These are phyloP conservation scores for Heritiera littoralis DNA, from an alignment of 345 rosid species.

Conservation along the genomic window DNA sequence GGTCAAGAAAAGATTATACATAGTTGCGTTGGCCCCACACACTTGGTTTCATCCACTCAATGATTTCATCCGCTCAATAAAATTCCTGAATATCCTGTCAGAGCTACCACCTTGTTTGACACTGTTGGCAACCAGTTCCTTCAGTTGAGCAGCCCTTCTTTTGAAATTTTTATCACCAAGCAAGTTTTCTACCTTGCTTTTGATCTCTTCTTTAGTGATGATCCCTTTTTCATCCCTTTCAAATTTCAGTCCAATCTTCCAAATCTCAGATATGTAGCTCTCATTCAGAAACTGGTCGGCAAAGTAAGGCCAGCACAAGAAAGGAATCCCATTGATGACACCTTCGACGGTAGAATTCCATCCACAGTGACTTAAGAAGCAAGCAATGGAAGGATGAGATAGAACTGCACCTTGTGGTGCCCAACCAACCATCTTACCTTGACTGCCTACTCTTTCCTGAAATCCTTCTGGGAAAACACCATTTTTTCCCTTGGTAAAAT, in stretches of 20 bases:
- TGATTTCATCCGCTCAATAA: constrained; percentile 14
- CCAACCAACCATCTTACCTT: constrained; percentile 14
- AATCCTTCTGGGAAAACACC: constrained; percentile 6
- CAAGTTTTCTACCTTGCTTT: constrained; percentile 22
- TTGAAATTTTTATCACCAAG: constrained; percentile 18
- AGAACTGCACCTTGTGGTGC: constrained; percentile 18
- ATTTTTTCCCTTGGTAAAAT: neutral
- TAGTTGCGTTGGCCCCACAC: too few species aligned
- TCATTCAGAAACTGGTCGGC: constrained; percentile 34
- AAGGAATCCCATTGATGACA: constrained; percentile 36
- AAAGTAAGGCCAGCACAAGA: constrained; percentile 46
- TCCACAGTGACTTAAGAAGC: constrained; percentile 40
- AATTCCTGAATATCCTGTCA: neutral
- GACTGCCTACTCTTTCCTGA: neutral
- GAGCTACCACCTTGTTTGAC: constrained; percentile 22
- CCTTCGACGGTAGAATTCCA: constrained; percentile 49
- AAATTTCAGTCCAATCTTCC: constrained; percentile 31
- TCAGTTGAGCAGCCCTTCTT: constrained; percentile 18
- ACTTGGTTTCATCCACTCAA: constrained; percentile 10
- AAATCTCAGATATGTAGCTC: constrained; percentile 31
- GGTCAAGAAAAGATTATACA: too few species aligned
- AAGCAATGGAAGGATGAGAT: constrained; percentile 16
- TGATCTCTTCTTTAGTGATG: constrained; percentile 23
- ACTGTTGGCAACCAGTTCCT: constrained; percentile 4
- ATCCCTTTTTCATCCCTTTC: constrained; percentile 24